Base-by-base conservation (phyloP, 176 grass and related monocot genomes). In the Zizania latifolia region DNA sequence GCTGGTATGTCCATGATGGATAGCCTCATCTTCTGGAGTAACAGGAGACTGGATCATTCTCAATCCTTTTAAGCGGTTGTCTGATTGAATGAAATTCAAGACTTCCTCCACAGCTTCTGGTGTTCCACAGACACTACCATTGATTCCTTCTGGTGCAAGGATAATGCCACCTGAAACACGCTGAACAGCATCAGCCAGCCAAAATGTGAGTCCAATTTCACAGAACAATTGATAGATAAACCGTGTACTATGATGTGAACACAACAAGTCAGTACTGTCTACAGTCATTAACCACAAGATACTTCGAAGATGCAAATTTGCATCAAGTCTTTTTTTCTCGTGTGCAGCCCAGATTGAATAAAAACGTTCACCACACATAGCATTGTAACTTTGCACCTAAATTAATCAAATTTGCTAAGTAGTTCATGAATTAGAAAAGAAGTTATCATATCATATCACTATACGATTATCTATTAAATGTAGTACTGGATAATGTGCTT, bases 101-200 rank as follows among this genome's bases (percentile, higher is more conserved):
- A 94, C 82, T 70, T 75, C 92, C 43, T 92, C 86, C 23, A 98
- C 95, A 21, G 89, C 82, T 71, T 84, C 86, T 21, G 50, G 81
- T 45, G 79, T 81, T 73, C 95, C 95, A 76, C 91, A 98, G 72
- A 98, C 76, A 78, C 91, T 98, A 61, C 91, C 95, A 32, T 98
- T 98, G 59, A 98, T 92, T 38, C 95, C 95, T 55, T 98, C 95
- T 38, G 89, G 89, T 40, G 91, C 95, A 85, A 98, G 89, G 60
- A 98, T 98, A 71, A 98, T 90, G 44, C 95, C 95, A 70, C 95
- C 95, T 98, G 91, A 98, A 88, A 98, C 89, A 83, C 79, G 82
- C 95, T 94, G 89, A 85, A 70, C 51, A 90, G 21, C 36, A 90
- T 78, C 63, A 85, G 75, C 34, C 19, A 56, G 36, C 57, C 56